Base-by-base conservation (phyloP, 2,329 filamentous ascomycete species). In the Fusarium guadeloupense region DNA sequence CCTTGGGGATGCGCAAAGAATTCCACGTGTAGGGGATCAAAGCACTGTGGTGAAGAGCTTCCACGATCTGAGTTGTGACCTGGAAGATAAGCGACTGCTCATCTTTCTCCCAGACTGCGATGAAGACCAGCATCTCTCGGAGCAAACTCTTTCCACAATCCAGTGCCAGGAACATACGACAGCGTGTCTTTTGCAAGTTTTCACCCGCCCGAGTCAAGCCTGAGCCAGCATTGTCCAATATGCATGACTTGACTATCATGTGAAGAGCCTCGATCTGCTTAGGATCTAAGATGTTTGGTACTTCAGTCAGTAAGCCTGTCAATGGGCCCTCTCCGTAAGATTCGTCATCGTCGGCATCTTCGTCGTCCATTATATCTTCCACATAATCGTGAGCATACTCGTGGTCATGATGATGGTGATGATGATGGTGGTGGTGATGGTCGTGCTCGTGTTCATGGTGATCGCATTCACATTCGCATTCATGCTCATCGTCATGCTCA, bases 161-260 rank as follows among this genome's bases (percentile, higher is more conserved):
- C 57, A 96, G 86, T 0, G 93, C 93, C 35, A 98, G 81, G 43
- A 98, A 85, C 71, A 97, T 90, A 71, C 96, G 91, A 70, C 93
- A 97, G 19, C 94, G 83, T 2, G 94, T 92, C 59, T 93, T 92
- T 75, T 97, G 93, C 77, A 97, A 88, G 71, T 94, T 96, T 71
- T 92, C 90, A 16, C 89, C 89, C 12, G 83, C 83, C 9, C 80
- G 76, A 38, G 88, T 90, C 8, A 86, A 78, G 0, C 88, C 86
- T 62, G 90, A 89, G 56, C 90, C 91, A 55, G 86, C 82, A n/a
- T 87, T 88, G 69, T 96, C 91, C 19, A 97, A 87, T 47, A 98
- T 96, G 60, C 93, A 96, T 13, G 92, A 93, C 80, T 97, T 97
- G 69, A 98, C 89, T 56, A 97, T 96, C 93, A 97, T 97, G 50